A percentile compares a stretch with the other conserved stretches of the same genome.
Evolutionary conservation across 495 filamentous ascomycete species (phyloP).

Genomic region (Hypoxylon lienhwacheense): DNA sequence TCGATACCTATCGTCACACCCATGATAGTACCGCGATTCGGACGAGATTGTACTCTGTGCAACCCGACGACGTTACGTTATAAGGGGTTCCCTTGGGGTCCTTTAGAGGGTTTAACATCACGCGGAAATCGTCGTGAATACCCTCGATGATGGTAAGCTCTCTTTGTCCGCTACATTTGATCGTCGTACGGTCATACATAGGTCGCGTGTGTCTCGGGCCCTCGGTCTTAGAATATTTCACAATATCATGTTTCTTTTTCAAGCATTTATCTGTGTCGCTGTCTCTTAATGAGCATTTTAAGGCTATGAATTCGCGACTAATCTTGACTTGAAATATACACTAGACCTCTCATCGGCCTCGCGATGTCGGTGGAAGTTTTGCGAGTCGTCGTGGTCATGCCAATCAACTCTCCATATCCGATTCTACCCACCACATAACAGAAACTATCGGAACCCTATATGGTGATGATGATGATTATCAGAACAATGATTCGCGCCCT

Average conservation of each 20-base stretch:
- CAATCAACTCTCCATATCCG: slow-evolving; percentile 60
- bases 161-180: slow-evolving; percentile 5
- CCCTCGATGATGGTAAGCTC: slow-evolving; percentile 44
- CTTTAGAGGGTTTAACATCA: slow-evolving; percentile 42
- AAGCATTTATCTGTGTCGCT: too few relatives aligned
- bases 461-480: slow-evolving; percentile 71
- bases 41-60: slow-evolving; percentile 38
- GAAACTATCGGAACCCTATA: slow-evolving; percentile 98
- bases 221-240: slow-evolving; percentile 5
- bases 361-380: slow-evolving; percentile 58
- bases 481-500: slow-evolving; percentile 47
- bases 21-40: slow-evolving; percentile 45
- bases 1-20: slow-evolving; percentile 30
- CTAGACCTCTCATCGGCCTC: slow-evolving; percentile 59
- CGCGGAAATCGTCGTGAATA: slow-evolving; percentile 40
- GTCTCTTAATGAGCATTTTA: too few relatives aligned
- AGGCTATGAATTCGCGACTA: slow-evolving; percentile 23
- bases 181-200: too few relatives aligned
- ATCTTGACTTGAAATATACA: slow-evolving; percentile 12
- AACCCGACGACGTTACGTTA: slow-evolving; percentile 35
- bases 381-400: slow-evolving; percentile 58
- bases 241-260: too few relatives aligned
- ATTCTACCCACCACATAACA: slow-evolving; percentile 89
- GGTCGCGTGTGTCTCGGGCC: too few relatives aligned
- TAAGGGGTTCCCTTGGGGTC: slow-evolving; percentile 38